Evolutionary conservation across 176 grass and related monocot genomes (phyloP).

Genomic region (Chrysopogon serrulatus): DNA sequence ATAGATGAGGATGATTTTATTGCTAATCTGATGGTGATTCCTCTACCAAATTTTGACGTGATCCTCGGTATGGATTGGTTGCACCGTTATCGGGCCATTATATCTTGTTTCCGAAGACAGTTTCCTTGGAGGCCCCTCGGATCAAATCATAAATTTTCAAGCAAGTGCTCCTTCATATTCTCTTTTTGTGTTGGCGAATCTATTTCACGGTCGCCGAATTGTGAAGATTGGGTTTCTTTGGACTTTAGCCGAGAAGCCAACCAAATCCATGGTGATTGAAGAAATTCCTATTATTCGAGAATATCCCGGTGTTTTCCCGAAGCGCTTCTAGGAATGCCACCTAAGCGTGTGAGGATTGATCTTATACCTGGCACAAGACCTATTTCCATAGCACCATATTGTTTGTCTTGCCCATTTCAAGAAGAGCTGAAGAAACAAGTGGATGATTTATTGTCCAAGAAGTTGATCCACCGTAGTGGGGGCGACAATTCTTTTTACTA

Average conservation of each 20-base stretch:
- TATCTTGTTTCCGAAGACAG: background rate
- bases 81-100: background rate
- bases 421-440: background rate
- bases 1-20: too few species aligned
- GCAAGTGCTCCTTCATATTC: background rate
- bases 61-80: background rate
- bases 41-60: background rate
- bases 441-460: background rate
- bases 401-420: background rate
- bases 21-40: background rate
- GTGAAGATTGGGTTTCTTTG: too few species aligned
- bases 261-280: background rate
- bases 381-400: background rate
- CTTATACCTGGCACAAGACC: background rate
- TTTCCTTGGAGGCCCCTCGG: background rate
- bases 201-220: background rate
- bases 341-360: background rate
- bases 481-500: background rate
- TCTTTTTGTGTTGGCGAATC: background rate
- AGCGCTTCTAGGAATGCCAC: background rate
- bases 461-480: background rate
- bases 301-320: background rate
- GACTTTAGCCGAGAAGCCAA: background rate
- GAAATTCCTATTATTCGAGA: background rate
- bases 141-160: background rate